A percentile compares a stretch with the other conserved stretches of the same genome.
Evolutionary conservation across 116 monocot species (phyloP).

Genomic region (Iris pallida): DNA sequence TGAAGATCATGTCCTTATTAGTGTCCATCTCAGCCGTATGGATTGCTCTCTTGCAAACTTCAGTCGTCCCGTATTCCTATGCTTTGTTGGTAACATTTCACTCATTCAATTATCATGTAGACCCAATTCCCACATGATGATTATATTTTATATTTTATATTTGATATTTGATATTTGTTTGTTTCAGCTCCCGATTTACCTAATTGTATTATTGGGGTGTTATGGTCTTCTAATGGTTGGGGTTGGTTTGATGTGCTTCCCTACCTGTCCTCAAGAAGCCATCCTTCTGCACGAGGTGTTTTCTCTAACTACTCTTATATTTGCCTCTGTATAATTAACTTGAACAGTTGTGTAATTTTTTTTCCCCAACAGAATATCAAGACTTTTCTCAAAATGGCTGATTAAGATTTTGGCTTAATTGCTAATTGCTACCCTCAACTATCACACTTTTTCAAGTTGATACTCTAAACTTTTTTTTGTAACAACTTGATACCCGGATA

Average conservation of each 20-base stretch:
- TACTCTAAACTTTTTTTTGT: too few relatives aligned
- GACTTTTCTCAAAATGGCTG: too few relatives aligned
- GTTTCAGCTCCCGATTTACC: conserved; percentile 76
- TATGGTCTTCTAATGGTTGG: conserved; percentile 97
- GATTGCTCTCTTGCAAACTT: conserved; percentile 56
- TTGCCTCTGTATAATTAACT: too few relatives aligned
- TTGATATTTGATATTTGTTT: too few relatives aligned
- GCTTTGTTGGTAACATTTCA: conserved; percentile 63
- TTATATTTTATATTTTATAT: too few relatives aligned
- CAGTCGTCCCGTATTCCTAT: conserved; percentile 57
- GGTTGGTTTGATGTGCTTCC: conserved; percentile 82
- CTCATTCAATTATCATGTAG: conserved; percentile 1
- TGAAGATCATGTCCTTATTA: conserved; percentile 63
- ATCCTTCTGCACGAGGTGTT: conserved; percentile 71
- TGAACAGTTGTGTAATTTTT: background rate
- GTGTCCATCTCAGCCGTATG: conserved; percentile 55
- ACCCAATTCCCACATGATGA: background rate
- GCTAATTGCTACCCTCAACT: too few relatives aligned
- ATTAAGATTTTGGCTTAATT: too few relatives aligned
- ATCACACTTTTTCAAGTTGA: too few relatives aligned
- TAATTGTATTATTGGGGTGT: conserved; percentile 69
- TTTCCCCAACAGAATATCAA: too few relatives aligned
- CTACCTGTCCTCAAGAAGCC: conserved; percentile 90
- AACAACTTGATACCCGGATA: too few relatives aligned
- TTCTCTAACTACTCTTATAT: background rate